Conservation (phyloP, 225 moss, liverwort and hornwort species). For the Sphagnum tenellum region DNA sequence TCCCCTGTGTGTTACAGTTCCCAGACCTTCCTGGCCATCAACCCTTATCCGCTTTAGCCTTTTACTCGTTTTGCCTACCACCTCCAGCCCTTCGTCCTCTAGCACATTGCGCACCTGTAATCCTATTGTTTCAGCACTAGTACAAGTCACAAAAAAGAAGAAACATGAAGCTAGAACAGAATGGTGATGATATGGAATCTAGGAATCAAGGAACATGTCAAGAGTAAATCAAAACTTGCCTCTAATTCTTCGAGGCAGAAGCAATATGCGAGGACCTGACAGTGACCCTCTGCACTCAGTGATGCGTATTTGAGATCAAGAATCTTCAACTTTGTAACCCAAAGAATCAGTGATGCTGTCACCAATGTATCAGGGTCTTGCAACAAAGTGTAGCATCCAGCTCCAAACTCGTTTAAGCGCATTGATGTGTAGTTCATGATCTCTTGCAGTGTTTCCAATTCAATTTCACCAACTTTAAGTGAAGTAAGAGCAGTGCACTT, state of each 20-base stretch:
- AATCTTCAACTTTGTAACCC: constrained; percentile 48
- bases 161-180: too few species aligned
- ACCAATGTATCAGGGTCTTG: constrained; percentile 21
- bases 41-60: constrained; percentile 48
- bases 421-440: constrained; percentile 22
- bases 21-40: constrained; percentile 19
- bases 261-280: constrained; percentile 52
- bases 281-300: constrained; percentile 44
- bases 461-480: constrained; percentile 65
- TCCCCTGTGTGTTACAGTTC: constrained; percentile 47
- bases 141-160: too few species aligned
- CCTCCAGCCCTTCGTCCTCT: constrained; percentile 51
- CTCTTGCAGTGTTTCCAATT: constrained; percentile 36
- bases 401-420: constrained; percentile 46
- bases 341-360: constrained; percentile 20
- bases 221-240: constrained; percentile 13
- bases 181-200: too few species aligned
- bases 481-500: constrained; percentile 47
- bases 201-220: too few species aligned
- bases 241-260: constrained; percentile 48
- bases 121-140: too few species aligned
- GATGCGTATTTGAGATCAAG: constrained; percentile 49
- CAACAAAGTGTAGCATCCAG: constrained; percentile 45
- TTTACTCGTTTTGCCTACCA: constrained; percentile 51
- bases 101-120: constrained; percentile 43